phyloP scores from a whole-genome alignment of 495 filamentous ascomycete species.

The Aspergillus bertholletiae region DNA sequence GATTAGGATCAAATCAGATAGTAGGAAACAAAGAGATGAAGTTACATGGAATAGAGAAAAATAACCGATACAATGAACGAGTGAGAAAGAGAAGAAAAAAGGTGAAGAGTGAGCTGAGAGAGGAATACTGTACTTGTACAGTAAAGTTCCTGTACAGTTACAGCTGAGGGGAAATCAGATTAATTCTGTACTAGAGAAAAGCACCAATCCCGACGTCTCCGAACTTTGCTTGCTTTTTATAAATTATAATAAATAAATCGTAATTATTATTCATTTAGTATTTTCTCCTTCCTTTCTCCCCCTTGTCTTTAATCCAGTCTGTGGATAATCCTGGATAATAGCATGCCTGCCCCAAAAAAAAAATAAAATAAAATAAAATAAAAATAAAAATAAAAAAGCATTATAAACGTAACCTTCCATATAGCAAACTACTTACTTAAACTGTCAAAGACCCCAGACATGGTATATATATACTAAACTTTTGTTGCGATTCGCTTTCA shows the following conservation, averaged over 20 bases:
- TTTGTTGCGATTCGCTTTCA: background rate
- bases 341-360: no score
- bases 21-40: background rate
- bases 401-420: background rate
- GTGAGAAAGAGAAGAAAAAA: conserved; percentile 16
- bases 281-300: background rate
- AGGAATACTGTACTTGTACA: background rate
- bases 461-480: background rate
- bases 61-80: conserved; percentile 1
- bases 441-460: background rate
- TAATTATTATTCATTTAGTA: no score
- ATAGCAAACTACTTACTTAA: no score
- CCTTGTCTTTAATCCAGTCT: background rate
- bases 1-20: background rate
- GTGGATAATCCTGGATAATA: background rate
- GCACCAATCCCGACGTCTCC: conserved; percentile 22
- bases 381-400: background rate
- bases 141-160: conserved; percentile 1
- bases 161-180: conserved; percentile 24
- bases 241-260: background rate
- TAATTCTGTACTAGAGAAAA: background rate
- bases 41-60: conserved; percentile 7
- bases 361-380: no score
- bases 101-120: conserved; percentile 4
- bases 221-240: conserved; percentile 15